A percentile compares a stretch with the other conserved stretches of the same genome.
Conservation (phyloP, 331 rosid genomes). For the Phaseolus coccineus region DNA sequence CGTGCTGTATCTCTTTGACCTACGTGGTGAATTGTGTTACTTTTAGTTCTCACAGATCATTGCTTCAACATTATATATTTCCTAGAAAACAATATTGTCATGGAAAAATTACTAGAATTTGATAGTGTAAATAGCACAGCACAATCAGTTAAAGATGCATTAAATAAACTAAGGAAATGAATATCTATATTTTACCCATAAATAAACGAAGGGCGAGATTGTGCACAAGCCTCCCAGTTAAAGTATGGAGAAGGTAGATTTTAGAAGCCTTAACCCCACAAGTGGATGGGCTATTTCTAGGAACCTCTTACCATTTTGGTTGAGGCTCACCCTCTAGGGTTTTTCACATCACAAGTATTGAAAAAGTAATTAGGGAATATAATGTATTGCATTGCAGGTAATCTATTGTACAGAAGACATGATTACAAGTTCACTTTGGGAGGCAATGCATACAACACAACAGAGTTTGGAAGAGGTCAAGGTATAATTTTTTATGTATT, state of each 20-base stretch:
- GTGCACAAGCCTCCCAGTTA: neutral
- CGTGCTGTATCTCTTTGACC: too few species aligned
- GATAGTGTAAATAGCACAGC: neutral
- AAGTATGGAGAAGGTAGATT: neutral
- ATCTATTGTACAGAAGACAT: constrained; percentile 85
- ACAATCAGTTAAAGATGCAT: neutral
- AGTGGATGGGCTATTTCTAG: too few species aligned
- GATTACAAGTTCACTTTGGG: constrained; percentile 79
- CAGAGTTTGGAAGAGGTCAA: constrained; percentile 62
- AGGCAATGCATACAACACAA: constrained; percentile 78
- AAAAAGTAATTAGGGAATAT: neutral
- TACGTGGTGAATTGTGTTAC: neutral
- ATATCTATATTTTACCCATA: neutral
- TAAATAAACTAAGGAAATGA: neutral
- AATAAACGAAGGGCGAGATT: neutral
- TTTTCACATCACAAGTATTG: neutral
- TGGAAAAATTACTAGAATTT: neutral
- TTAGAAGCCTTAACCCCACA: neutral
- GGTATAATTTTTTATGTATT: constrained; percentile 52
- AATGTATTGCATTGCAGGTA: constrained; percentile 53
- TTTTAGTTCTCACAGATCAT: neutral
- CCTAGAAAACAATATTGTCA: neutral
- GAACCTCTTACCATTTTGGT: too few species aligned
- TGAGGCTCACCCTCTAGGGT: too few species aligned
- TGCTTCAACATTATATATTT: constrained; percentile 11